Conservation (phyloP, 2,329 filamentous ascomycete genomes). For the Colletotrichum sp. region DNA sequence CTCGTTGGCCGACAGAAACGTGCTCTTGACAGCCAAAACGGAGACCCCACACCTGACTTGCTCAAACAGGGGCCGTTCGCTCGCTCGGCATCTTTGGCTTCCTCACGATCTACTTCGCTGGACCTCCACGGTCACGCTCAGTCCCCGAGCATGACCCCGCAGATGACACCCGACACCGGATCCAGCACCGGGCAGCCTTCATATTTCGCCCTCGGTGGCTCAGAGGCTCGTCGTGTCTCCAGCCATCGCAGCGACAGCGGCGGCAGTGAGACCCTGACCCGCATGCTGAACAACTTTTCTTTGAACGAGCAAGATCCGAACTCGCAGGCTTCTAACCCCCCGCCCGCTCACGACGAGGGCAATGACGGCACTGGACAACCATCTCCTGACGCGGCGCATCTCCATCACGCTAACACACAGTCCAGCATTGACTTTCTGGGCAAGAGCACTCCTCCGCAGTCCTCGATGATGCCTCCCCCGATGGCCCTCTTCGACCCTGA, state of each 20-base stretch:
- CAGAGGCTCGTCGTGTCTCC: slow-evolving; percentile 66
- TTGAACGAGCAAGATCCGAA: slow-evolving; percentile 63
- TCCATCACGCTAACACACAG: slow-evolving; percentile 58
- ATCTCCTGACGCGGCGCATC: slow-evolving; percentile 76
- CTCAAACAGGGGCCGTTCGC: slow-evolving; percentile 92
- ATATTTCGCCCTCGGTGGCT: slow-evolving; percentile 80
- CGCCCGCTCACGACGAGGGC: slow-evolving; percentile 75
- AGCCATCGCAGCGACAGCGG: slow-evolving; percentile 90
- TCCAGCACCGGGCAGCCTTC: slow-evolving; percentile 80
- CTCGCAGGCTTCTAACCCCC: slow-evolving; percentile 48
- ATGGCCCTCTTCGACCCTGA: slow-evolving; percentile 96
- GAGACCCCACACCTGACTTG: slow-evolving; percentile 88
- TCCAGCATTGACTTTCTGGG: slow-evolving; percentile 52
- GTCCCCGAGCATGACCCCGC: slow-evolving; percentile 84
- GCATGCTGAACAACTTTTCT: slow-evolving; percentile 82
- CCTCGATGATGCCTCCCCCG: slow-evolving; percentile 83
- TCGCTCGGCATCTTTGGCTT: slow-evolving; percentile 81
- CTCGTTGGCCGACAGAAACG: slow-evolving; percentile 95
- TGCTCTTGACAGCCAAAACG: slow-evolving; percentile 75
- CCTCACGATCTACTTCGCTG: slow-evolving; percentile 91
- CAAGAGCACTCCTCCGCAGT: slow-evolving; percentile 65
- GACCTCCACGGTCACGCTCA: slow-evolving; percentile 76
- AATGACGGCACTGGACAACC: slow-evolving; percentile 71
- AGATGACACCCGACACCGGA: slow-evolving; percentile 76
- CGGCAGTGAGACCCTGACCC: slow-evolving; percentile 82